phyloP scores from a whole-genome alignment of 257 asterid species.

The Salvia splendens region DNA sequence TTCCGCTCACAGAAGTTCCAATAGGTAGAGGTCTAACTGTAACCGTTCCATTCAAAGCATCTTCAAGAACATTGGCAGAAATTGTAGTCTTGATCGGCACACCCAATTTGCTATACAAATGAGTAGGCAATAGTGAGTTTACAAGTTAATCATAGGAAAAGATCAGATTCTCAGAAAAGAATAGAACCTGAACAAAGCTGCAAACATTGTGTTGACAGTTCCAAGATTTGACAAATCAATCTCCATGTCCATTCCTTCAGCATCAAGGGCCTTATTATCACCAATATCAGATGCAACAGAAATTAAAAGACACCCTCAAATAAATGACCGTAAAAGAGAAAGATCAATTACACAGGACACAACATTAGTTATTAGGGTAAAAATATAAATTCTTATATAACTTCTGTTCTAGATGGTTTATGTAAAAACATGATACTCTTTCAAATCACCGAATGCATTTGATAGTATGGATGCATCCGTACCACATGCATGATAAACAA shows the following conservation, averaged over 20 bases:
- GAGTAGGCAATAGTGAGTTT: constrained; percentile 29
- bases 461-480: too few species aligned
- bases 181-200: constrained; percentile 93
- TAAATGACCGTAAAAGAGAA: constrained; percentile 10
- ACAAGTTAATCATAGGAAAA: constrained; percentile 25
- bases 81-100: constrained; percentile 98
- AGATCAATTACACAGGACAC: constrained; percentile 6
- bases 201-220: constrained; percentile 98
- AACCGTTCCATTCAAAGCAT: constrained; percentile 95
- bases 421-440: too few species aligned
- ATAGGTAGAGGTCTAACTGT: constrained; percentile 96
- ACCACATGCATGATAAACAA: too few species aligned
- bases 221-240: constrained; percentile 98
- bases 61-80: constrained; percentile 97
- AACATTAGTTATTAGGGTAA: not conserved
- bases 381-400: not conserved
- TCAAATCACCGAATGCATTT: too few species aligned
- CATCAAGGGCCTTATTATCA: constrained; percentile 73
- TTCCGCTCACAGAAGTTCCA: constrained; percentile 92
- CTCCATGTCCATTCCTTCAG: constrained; percentile 99
- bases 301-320: constrained; percentile 25
- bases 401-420: not conserved
- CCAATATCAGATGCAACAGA: constrained; percentile 34
- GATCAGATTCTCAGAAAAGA: constrained; percentile 6
- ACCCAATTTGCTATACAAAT: constrained; percentile 79